These are phyloP conservation scores for Pontederia paniculata DNA, from an alignment of 176 grass and related monocot genomes.

Conservation along the genomic window DNA sequence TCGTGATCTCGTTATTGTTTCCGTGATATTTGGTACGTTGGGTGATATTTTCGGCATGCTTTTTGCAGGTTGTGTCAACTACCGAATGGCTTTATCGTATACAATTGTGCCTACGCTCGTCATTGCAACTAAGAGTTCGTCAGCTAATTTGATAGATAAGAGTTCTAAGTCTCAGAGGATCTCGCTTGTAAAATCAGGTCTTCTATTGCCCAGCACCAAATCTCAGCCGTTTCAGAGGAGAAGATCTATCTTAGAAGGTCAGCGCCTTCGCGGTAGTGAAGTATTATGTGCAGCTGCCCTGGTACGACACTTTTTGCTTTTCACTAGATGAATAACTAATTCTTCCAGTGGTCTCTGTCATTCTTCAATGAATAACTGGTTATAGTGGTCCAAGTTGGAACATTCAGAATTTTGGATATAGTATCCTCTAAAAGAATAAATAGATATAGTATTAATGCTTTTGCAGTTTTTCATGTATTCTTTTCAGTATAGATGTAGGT, in stretches of 20 bases:
- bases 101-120: not conserved
- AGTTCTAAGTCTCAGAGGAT: not conserved
- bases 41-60: no score
- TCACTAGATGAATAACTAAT: not conserved
- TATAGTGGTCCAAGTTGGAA: no score
- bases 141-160: not conserved
- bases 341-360: not conserved
- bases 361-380: not conserved
- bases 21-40: no score
- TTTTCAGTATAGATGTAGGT: no score
- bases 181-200: not conserved
- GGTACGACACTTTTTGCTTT: not conserved
- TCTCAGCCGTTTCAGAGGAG: conserved; percentile 6
- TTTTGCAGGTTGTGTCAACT: no score
- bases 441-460: no score
- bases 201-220: conserved; percentile 10
- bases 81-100: not conserved
- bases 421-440: no score
- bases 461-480: no score
- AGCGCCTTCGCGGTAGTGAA: not conserved
- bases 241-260: not conserved
- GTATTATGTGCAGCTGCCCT: conserved; percentile 6
- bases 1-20: no score
- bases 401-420: no score
- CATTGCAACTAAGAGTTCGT: not conserved